Conservation (phyloP, 2,329 filamentous ascomycete species). For the Sphaceloma murrayae region DNA sequence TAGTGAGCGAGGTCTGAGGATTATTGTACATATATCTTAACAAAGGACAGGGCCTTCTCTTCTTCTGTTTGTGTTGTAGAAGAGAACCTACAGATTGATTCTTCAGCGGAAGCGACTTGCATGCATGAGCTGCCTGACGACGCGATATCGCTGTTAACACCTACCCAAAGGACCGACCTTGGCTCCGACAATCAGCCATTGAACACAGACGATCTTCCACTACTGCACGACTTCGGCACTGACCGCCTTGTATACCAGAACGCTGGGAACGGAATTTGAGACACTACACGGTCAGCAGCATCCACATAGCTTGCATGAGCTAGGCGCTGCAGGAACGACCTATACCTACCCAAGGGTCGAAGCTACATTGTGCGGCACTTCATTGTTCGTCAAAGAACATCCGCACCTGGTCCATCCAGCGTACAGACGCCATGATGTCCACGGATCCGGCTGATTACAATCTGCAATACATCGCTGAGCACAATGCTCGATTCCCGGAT, state of each 20-base stretch:
- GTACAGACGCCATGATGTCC: constrained; percentile 10
- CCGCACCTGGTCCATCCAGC: background rate
- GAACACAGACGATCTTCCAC: background rate
- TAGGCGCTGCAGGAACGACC: constrained; percentile 6
- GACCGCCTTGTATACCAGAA: constrained; percentile 6
- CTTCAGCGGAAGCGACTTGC: constrained; percentile 8
- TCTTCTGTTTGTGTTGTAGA: constrained; percentile 1
- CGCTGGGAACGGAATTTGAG: background rate
- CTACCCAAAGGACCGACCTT: constrained; percentile 3
- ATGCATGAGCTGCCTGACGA: background rate
- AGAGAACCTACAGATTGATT: background rate
- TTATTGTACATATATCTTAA: constrained; percentile 10
- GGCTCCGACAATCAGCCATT: background rate
- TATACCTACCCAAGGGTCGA: no score
- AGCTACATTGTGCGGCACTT: no score
- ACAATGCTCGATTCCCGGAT: constrained; percentile 33
- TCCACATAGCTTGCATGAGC: background rate
- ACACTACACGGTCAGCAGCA: background rate
- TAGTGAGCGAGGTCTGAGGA: background rate
- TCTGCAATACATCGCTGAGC: constrained; percentile 35
- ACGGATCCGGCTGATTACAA: constrained; percentile 23
- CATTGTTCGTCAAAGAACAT: background rate
- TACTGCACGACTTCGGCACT: constrained; percentile 6
- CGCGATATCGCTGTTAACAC: constrained; percentile 9
- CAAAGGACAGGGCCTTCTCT: constrained; percentile 5